Evolutionary conservation across 1,139 yeast species (phyloP).

Genomic region (Geotrichum cucujoidarum): DNA sequence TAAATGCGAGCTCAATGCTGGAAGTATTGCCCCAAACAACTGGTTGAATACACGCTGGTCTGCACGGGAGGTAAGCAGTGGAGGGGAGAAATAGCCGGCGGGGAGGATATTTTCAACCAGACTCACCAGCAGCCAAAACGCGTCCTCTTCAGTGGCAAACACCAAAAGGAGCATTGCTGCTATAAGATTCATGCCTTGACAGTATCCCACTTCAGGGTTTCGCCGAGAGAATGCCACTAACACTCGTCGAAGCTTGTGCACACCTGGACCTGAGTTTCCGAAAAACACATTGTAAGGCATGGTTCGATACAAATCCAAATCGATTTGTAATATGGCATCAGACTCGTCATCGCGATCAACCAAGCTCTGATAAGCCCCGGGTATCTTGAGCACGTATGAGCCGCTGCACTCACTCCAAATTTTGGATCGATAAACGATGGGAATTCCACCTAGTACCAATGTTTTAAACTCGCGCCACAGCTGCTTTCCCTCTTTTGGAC

Average conservation of each 20-base stretch:
- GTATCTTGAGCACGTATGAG: slow-evolving; percentile 44
- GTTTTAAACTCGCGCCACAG: slow-evolving; percentile 38
- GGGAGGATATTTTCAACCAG: slow-evolving; percentile 53
- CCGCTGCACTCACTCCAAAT: slow-evolving; percentile 57
- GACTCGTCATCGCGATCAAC: slow-evolving; percentile 29
- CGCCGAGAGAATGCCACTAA: slow-evolving; percentile 51
- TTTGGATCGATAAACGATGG: slow-evolving; percentile 45
- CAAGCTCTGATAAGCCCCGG: slow-evolving; percentile 46
- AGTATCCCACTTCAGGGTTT: slow-evolving; percentile 50
- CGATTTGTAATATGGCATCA: slow-evolving; percentile 48
- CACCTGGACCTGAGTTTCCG: slow-evolving; percentile 53
- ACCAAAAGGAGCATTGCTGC: slow-evolving; percentile 50
- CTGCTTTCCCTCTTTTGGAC: slow-evolving; percentile 22
- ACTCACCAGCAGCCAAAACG: slow-evolving; percentile 54
- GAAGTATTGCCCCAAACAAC: slow-evolving; percentile 35
- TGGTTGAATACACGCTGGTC: slow-evolving; percentile 40
- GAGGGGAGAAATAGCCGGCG: slow-evolving; percentile 42
- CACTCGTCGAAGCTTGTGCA: slow-evolving; percentile 45
- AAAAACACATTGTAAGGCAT: slow-evolving; percentile 55
- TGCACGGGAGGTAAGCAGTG: slow-evolving; percentile 41
- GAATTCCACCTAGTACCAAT: slow-evolving; percentile 46
- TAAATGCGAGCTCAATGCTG: slow-evolving; percentile 43
- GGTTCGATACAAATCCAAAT: slow-evolving; percentile 52
- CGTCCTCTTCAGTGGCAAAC: slow-evolving; percentile 49
- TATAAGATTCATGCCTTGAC: slow-evolving; percentile 60